Conservation (phyloP, 2,329 filamentous ascomycete species). For the Curvularia verruculosa region DNA sequence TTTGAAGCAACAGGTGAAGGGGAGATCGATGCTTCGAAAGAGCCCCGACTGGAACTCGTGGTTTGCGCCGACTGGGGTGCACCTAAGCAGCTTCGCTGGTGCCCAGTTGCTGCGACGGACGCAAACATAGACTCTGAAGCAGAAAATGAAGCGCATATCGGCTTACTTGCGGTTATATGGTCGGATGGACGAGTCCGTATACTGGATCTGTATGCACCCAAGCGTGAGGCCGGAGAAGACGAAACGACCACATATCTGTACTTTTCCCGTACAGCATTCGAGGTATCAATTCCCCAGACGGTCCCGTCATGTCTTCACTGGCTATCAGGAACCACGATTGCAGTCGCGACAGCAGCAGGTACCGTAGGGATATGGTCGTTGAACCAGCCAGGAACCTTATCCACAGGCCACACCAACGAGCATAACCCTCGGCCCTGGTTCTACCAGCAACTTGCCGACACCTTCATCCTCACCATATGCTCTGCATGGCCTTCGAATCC, state of each 20-base stretch:
- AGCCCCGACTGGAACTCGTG: conserved; percentile 57
- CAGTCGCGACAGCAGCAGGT: conserved; percentile 63
- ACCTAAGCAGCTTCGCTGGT: conserved; percentile 63
- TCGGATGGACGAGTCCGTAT: conserved; percentile 64
- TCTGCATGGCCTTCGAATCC: conserved; percentile 62
- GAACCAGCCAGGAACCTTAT: conserved; percentile 44
- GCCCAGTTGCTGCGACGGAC: conserved; percentile 52
- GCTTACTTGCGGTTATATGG: conserved; percentile 63
- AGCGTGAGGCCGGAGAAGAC: conserved; percentile 3
- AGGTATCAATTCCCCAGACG: conserved; percentile 57
- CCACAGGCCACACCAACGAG: not conserved
- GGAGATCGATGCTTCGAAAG: conserved; percentile 51
- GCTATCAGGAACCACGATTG: conserved; percentile 62
- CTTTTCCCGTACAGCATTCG: conserved; percentile 57
- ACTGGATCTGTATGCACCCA: conserved; percentile 54
- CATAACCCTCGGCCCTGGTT: conserved; percentile 49
- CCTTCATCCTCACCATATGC: conserved; percentile 55
- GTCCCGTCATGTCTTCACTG: conserved; percentile 64
- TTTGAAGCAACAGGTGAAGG: conserved; percentile 53
- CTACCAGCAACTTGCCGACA: conserved; percentile 52
- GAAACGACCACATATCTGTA: conserved; percentile 46
- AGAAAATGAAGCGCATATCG: conserved; percentile 48
- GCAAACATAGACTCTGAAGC: conserved; percentile 34
- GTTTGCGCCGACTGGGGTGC: conserved; percentile 65
- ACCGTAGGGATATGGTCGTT: conserved; percentile 61